phyloP scores from a whole-genome alignment of 2,329 filamentous ascomycete species.

The Venturia nashicola region DNA sequence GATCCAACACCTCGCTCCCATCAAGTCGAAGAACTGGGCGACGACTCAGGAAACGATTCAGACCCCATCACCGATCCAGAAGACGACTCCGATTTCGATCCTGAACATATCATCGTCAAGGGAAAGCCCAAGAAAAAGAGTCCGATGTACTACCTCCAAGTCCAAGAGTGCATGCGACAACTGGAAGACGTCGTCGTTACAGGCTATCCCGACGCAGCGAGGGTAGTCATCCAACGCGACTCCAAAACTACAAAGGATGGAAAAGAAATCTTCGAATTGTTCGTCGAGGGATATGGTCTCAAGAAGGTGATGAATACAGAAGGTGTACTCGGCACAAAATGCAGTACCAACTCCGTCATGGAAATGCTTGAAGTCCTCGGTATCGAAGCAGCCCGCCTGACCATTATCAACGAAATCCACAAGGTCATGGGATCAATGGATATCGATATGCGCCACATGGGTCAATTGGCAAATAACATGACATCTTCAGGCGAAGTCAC shows the following conservation, averaged over 20 bases:
- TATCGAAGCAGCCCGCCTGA: conserved; percentile 83
- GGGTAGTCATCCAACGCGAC: conserved; percentile 80
- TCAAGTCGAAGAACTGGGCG: conserved; percentile 22
- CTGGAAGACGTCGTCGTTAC: conserved; percentile 78
- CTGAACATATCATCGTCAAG: conserved; percentile 19
- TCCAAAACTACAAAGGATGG: conserved; percentile 42
- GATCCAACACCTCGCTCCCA: conserved; percentile 32
- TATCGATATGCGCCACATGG: conserved; percentile 97
- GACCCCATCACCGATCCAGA: conserved; percentile 14
- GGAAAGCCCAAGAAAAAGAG: conserved; percentile 35
- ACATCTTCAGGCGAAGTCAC: conserved; percentile 96
- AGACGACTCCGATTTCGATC: conserved; percentile 8
- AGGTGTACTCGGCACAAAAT: conserved; percentile 68
- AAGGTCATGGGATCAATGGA: conserved; percentile 87
- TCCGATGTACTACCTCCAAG: conserved; percentile 58
- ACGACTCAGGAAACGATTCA: conserved; percentile 8
- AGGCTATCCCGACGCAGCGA: conserved; percentile 72
- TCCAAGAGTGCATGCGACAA: conserved; percentile 73
- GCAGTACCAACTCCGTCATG: conserved; percentile 76
- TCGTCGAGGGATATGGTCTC: conserved; percentile 90
- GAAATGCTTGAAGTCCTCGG: conserved; percentile 79
- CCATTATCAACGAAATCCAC: conserved; percentile 80
- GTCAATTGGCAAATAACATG: conserved; percentile 94
- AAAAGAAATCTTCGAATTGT: conserved; percentile 33
- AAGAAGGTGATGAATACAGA: conserved; percentile 84